phyloP scores from a whole-genome alignment of 2,329 filamentous ascomycete genomes.

The Ophiocordyceps sinensis region DNA sequence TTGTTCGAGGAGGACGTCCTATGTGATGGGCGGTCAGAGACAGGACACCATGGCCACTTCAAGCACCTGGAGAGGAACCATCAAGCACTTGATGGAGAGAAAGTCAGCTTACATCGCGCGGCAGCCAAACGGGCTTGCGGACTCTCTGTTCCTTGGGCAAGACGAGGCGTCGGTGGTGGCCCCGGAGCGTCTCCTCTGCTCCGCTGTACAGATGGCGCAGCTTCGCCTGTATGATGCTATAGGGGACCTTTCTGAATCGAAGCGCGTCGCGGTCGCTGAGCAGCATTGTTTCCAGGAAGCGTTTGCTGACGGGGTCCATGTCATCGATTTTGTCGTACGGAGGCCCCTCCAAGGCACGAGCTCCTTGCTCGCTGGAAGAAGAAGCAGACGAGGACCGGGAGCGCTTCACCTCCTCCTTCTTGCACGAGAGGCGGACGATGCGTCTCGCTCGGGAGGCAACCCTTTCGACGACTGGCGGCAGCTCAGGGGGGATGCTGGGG shows the following conservation, averaged over 20 bases:
- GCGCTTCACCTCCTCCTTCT: neutral
- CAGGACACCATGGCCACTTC: neutral
- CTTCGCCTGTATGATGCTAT: constrained; percentile 1
- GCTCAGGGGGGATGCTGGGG: neutral
- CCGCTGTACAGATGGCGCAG: constrained; percentile 1
- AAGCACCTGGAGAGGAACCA: too few relatives aligned
- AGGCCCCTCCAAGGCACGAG: neutral
- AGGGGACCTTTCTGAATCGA: neutral
- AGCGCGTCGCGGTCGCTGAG: neutral
- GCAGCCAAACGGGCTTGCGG: constrained; percentile 2
- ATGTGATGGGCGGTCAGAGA: neutral
- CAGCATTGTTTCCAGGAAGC: neutral
- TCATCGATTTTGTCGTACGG: constrained; percentile 1
- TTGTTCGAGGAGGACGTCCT: constrained; percentile 30
- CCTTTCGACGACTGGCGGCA: neutral
- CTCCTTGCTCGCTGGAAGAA: too few relatives aligned
- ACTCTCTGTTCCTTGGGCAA: neutral
- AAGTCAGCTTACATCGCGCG: neutral
- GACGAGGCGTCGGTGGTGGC: neutral
- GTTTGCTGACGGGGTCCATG: constrained; percentile 1
- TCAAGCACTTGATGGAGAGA: neutral
- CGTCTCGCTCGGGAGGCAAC: neutral
- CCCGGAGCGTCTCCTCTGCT: constrained; percentile 1
- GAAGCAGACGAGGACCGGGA: too few relatives aligned
- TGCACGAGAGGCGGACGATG: neutral